Percentiles rank a stretch among this genome's conserved stretches.
Evolutionary conservation across 169 alveolate genomes (phyloP).

Genomic region (Plasmodium malariae): DNA sequence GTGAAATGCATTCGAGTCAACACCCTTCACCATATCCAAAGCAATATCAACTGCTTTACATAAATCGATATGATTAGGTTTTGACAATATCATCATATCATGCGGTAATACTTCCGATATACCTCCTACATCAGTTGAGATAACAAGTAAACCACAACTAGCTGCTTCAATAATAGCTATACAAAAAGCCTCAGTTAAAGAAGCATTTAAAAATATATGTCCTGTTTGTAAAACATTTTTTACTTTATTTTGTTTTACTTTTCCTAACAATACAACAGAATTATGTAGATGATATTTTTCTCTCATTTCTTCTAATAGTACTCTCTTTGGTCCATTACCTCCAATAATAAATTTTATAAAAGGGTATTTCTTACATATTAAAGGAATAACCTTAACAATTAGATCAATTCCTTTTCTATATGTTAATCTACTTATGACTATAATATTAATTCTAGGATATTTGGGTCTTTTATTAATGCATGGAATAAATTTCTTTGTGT

Average conservation of each 20-base stretch:
- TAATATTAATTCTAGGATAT: slow-evolving; percentile 92
- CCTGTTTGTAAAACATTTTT: slow-evolving; percentile 96
- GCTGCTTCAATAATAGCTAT: slow-evolving; percentile 99
- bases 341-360: slow-evolving; percentile 90
- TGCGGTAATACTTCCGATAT: slow-evolving; percentile 93
- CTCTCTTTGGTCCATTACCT: slow-evolving; percentile 98
- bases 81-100: slow-evolving; percentile 84
- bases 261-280: slow-evolving; percentile 94
- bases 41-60: slow-evolving; percentile 83
- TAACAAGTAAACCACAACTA: slow-evolving; percentile 98
- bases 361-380: slow-evolving; percentile 94
- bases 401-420: slow-evolving; percentile 98
- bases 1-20: slow-evolving; percentile 76
- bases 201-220: slow-evolving; percentile 97
- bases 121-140: slow-evolving; percentile 99
- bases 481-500: slow-evolving; percentile 83
- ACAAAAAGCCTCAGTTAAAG: slow-evolving; percentile 99
- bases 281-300: slow-evolving; percentile 93
- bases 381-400: slow-evolving; percentile 96
- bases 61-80: slow-evolving; percentile 80
- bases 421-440: slow-evolving; percentile 96
- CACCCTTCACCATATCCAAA: slow-evolving; percentile 70
- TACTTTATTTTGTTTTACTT: slow-evolving; percentile 94
- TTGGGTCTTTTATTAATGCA: slow-evolving; percentile 85
- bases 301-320: slow-evolving; percentile 94